Evolutionary conservation across 2,329 filamentous ascomycete species (phyloP), one percentile per base, ranked within the genome.

Genomic region (Xylariomycetidae sp.): DNA sequence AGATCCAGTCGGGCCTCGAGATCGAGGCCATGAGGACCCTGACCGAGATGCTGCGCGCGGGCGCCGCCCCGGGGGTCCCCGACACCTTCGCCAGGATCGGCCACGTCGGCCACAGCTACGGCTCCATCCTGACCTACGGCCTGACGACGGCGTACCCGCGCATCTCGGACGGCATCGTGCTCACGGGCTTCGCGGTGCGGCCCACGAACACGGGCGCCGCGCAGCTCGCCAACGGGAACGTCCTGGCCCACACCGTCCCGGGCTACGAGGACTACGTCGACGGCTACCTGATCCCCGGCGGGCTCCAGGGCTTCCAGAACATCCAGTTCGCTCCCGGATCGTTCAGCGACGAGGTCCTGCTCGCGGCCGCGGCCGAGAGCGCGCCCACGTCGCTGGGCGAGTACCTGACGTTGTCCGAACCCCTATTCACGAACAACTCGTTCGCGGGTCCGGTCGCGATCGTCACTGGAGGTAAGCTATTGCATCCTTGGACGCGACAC

Each of bases 81-180:
- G 66, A 62, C 44, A 42, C 14, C 20, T 65, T 58, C 44, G 37
- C 49, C 27, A 67, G 71, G 47, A 58, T 76, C 16, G 61, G 78
- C 7, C 78, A 83, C 50, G 64, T 80, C 12, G 80, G 79, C 10
- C 78, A 84, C 60, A 78, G 72, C 0, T 83, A 79, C 45, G 80
- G 80, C 19, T 77, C 76, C 0, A 57, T 69, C 5, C 72, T 77
- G 45, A 72, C 69, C 3, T 80, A 77, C 54, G 66, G 59, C 30
- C 62, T 83, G 14, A 69, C 72, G 6, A 64, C 65, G 29, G 51
- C 61, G 37, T 61, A 76, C 46, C 75, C 76, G 1, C 49, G 64
- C 34, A 58, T 74, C 36, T 75, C 70, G 23, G 70, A 82, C 40
- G 75, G 69, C 25, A 62, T 82, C 25, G 57, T 79, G 32, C 63